Evolutionary conservation across 2,329 filamentous ascomycete genomes (phyloP).

Genomic region (Exserohilum turcica): DNA sequence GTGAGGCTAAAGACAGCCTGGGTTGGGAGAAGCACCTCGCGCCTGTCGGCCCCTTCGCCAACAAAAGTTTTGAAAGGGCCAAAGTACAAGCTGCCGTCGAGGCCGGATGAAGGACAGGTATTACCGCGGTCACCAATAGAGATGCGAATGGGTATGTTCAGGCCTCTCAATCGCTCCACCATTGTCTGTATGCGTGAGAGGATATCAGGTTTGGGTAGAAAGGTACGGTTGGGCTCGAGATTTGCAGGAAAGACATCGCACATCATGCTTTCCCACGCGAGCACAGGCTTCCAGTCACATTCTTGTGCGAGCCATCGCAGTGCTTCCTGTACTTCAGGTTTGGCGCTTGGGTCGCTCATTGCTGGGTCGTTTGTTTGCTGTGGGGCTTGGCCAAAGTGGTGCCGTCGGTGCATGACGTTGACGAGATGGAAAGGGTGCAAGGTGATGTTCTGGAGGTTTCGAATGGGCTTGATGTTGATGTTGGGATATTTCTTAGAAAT

Average conservation of each 20-base stretch:
- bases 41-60: constrained; percentile 30
- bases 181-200: constrained; percentile 39
- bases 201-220: constrained; percentile 41
- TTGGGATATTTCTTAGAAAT: constrained; percentile 40
- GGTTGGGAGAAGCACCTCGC: constrained; percentile 38
- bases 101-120: constrained; percentile 30
- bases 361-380: constrained; percentile 17
- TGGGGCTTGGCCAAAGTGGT: constrained; percentile 27
- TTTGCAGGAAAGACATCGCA: constrained; percentile 46
- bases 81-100: constrained; percentile 44
- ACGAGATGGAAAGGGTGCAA: constrained; percentile 45
- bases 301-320: constrained; percentile 40
- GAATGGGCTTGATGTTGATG: constrained; percentile 41
- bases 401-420: constrained; percentile 39
- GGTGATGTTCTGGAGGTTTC: constrained; percentile 34
- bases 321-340: constrained; percentile 39
- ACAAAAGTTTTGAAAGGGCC: constrained; percentile 43
- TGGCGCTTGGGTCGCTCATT: constrained; percentile 34
- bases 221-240: constrained; percentile 33
- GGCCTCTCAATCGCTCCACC: constrained; percentile 33
- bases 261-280: constrained; percentile 45
- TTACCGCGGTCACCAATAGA: constrained; percentile 42
- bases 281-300: constrained; percentile 42
- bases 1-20: constrained; percentile 42
- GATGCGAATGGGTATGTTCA: constrained; percentile 42